Conservation (phyloP, 768 basidiomycete species). For the Leccinum imitatum region DNA sequence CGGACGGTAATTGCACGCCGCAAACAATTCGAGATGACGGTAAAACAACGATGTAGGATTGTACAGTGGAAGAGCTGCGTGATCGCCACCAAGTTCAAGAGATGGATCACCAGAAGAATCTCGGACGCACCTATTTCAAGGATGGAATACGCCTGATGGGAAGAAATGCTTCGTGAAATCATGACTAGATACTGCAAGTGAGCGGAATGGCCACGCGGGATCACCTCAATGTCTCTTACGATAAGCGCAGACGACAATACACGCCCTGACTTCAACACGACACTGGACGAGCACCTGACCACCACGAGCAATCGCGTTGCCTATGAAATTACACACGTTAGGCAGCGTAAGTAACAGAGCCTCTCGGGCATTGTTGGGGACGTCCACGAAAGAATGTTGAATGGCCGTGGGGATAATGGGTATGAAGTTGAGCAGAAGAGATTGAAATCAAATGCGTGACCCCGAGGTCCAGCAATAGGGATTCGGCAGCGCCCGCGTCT, state of each 20-base stretch:
- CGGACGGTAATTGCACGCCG: conserved; percentile 42
- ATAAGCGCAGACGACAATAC: conserved; percentile 52
- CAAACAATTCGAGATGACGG: conserved; percentile 47
- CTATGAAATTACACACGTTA: conserved; percentile 45
- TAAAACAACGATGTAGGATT: conserved; percentile 47
- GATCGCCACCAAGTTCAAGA: background rate
- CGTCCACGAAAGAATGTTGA: conserved; percentile 43
- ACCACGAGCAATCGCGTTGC: conserved; percentile 38
- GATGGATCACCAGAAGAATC: background rate
- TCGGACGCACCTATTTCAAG: conserved; percentile 43
- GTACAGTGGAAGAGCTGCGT: conserved; percentile 52
- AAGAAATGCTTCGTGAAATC: conserved; percentile 38
- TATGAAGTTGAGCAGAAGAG: conserved; percentile 47
- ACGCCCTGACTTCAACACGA: conserved; percentile 51
- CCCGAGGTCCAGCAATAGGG: conserved; percentile 49
- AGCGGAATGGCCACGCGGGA: background rate
- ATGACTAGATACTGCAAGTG: conserved; percentile 41
- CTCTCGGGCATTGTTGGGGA: conserved; percentile 38
- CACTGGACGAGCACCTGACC: conserved; percentile 56
- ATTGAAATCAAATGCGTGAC: conserved; percentile 56
- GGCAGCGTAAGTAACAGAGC: conserved; percentile 47
- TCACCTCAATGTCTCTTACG: conserved; percentile 34
- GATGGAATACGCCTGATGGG: conserved; percentile 38
- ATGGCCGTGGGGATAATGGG: conserved; percentile 32
- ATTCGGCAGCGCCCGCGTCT: conserved; percentile 49